phyloP scores from a whole-genome alignment of 768 basidiomycete genomes.

The Ramaria rubella region DNA sequence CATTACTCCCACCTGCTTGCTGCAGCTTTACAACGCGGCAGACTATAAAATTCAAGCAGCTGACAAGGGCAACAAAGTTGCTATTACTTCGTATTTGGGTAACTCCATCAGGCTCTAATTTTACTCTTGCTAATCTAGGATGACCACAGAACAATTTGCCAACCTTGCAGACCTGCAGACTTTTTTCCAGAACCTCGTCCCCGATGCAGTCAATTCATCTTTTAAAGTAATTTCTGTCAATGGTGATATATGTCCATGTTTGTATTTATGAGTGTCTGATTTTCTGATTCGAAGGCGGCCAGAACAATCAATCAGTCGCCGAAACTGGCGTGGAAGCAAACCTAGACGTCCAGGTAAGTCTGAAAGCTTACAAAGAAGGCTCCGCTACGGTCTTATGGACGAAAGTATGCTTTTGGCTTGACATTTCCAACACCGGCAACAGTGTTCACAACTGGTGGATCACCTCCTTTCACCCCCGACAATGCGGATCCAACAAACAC shows the following conservation, averaged over 20 bases:
- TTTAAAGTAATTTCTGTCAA: slow-evolving; percentile 51
- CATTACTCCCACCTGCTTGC: slow-evolving; percentile 28
- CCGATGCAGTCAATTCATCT: slow-evolving; percentile 31
- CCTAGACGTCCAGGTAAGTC: slow-evolving; percentile 24
- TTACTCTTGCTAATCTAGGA: too few species aligned
- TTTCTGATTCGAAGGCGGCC: slow-evolving; percentile 38
- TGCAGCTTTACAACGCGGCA: slow-evolving; percentile 28
- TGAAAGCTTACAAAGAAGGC: slow-evolving; percentile 32
- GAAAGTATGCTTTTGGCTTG: slow-evolving; percentile 61
- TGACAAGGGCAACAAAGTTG: slow-evolving; percentile 26
- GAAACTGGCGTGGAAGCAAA: slow-evolving; percentile 59
- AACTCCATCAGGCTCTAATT: not conserved
- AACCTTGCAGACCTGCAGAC: slow-evolving; percentile 19
- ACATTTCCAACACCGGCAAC: slow-evolving; percentile 53
- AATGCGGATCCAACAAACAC: slow-evolving; percentile 29
- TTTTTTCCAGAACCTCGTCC: slow-evolving; percentile 27
- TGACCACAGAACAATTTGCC: slow-evolving; percentile 1
- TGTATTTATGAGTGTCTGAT: not conserved
- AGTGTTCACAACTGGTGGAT: slow-evolving; percentile 57
- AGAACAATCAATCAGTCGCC: slow-evolving; percentile 48
- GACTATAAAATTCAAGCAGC: slow-evolving; percentile 20
- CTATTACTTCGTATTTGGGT: slow-evolving; percentile 30
- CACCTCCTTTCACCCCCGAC: slow-evolving; percentile 53
- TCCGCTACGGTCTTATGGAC: not conserved
- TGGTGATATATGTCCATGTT: slow-evolving; percentile 34